Conservation (phyloP, 441 rosid species). For the Bocquillonia castaneifolia region DNA sequence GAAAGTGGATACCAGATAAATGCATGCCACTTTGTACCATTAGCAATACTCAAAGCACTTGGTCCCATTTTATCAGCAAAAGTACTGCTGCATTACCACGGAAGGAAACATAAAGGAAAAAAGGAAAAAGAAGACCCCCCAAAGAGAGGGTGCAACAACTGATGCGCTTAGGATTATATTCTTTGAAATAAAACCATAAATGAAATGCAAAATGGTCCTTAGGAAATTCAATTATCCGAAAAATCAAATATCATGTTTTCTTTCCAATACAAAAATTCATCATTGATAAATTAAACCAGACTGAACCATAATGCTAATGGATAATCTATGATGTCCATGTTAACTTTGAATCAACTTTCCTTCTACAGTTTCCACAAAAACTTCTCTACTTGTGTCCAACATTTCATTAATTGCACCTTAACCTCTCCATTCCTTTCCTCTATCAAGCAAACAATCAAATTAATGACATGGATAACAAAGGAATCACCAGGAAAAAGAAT, state of each 20-base stretch:
- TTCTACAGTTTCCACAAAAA: too few species aligned
- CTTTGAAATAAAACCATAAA: conserved; percentile 1
- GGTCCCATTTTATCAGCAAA: too few species aligned
- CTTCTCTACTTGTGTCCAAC: not conserved
- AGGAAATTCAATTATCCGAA: not conserved
- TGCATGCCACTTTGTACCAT: not conserved
- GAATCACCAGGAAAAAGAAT: not conserved
- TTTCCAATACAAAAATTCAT: too few species aligned
- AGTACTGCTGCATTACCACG: too few species aligned
- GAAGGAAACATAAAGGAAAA: too few species aligned
- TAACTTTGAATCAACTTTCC: too few species aligned
- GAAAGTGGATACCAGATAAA: not conserved
- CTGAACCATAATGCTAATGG: too few species aligned
- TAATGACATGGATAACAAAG: not conserved
- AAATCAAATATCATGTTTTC: too few species aligned
- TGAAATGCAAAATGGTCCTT: not conserved
- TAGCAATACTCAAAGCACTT: not conserved
- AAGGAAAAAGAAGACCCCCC: too few species aligned
- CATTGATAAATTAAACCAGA: too few species aligned
- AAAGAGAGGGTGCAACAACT: not conserved
- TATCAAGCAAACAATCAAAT: not conserved
- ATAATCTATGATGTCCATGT: too few species aligned
- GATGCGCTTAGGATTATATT: not conserved
- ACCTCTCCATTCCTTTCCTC: not conserved
- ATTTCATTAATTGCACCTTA: not conserved